phyloP scores from a whole-genome alignment of 2,329 filamentous ascomycete species.

The Ophiosphaerella herpotricha region DNA sequence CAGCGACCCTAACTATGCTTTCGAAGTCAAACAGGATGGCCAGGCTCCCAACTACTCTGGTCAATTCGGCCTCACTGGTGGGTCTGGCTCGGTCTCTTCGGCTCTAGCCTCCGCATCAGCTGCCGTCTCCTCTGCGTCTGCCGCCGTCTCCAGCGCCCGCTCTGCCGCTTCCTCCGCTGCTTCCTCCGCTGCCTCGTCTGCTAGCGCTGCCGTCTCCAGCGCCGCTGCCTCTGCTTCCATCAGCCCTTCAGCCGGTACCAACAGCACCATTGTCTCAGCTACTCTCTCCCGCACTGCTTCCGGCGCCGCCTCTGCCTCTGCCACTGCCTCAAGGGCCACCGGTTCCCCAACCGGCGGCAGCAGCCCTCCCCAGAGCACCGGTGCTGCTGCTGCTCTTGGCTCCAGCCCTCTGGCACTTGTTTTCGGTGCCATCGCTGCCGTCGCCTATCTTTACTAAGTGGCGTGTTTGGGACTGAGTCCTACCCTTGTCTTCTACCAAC shows the following conservation, averaged over 20 bases:
- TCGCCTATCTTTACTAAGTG: slow-evolving; percentile 48
- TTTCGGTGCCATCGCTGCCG: slow-evolving; percentile 47
- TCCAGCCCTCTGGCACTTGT: slow-evolving; percentile 47
- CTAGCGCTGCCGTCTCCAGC: slow-evolving; percentile 37
- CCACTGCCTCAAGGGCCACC: slow-evolving; percentile 12
- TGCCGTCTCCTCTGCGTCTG: slow-evolving; percentile 24
- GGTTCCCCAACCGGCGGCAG: slow-evolving; percentile 14
- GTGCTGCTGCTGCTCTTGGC: slow-evolving; percentile 34
- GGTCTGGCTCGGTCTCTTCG: slow-evolving; percentile 26
- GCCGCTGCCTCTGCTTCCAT: slow-evolving; percentile 25
- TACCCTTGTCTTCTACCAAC: not conserved
- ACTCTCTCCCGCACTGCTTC: slow-evolving; percentile 28
- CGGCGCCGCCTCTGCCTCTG: slow-evolving; percentile 15
- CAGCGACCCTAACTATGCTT: slow-evolving; percentile 59
- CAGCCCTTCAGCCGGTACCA: slow-evolving; percentile 21
- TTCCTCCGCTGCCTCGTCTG: slow-evolving; percentile 24
- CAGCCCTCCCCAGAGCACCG: slow-evolving; percentile 27
- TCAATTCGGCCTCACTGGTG: slow-evolving; percentile 50
- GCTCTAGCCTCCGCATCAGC: slow-evolving; percentile 19
- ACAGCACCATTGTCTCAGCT: slow-evolving; percentile 33
- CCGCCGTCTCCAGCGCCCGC: slow-evolving; percentile 25
- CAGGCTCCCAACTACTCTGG: slow-evolving; percentile 60
- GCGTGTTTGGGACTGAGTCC: not conserved
- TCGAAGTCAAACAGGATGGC: slow-evolving; percentile 60
- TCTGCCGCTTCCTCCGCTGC: slow-evolving; percentile 22